Percentiles rank a stretch among this genome's conserved stretches.
These are phyloP conservation scores for Gilbertella persicaria DNA, from an alignment of 371 early-diverging fungal genomes.

Conservation along the genomic window DNA sequence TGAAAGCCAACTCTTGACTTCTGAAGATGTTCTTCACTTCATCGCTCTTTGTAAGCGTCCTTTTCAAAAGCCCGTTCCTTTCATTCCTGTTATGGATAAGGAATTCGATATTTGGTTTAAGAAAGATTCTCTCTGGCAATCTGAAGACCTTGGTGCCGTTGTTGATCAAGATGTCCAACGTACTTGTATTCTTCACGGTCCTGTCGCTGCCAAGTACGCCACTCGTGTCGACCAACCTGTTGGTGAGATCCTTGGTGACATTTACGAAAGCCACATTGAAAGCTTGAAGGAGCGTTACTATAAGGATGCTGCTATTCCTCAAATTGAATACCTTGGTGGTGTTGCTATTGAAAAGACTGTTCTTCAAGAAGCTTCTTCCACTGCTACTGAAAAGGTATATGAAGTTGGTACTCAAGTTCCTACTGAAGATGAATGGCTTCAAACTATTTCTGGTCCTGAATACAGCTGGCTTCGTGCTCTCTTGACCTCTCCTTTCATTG, in stretches of 20 bases:
- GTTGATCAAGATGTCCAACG: slow-evolving; percentile 89
- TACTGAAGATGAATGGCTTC: slow-evolving; percentile 81
- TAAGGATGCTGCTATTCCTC: slow-evolving; percentile 69
- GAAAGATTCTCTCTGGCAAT: slow-evolving; percentile 97
- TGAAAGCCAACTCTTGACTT: slow-evolving; percentile 76
- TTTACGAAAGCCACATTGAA: slow-evolving; percentile 83
- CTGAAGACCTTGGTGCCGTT: slow-evolving; percentile 91
- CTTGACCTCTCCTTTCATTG: slow-evolving; percentile 78
- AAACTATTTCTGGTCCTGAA: slow-evolving; percentile 70
- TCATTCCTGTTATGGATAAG: slow-evolving; percentile 90
- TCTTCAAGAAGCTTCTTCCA: slow-evolving; percentile 23
- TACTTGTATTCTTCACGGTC: slow-evolving; percentile 95
- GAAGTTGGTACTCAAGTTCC: slow-evolving; percentile 55
- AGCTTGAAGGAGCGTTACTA: slow-evolving; percentile 81
- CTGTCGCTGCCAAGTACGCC: slow-evolving; percentile 84
- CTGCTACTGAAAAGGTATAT: slow-evolving; percentile 52
- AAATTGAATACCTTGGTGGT: slow-evolving; percentile 84
- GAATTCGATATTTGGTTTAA: slow-evolving; percentile 94
- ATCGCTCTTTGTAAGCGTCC: slow-evolving; percentile 80
- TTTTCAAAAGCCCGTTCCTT: slow-evolving; percentile 90
- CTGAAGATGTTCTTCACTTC: slow-evolving; percentile 93
- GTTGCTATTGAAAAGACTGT: slow-evolving; percentile 32
- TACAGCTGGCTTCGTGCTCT: slow-evolving; percentile 89
- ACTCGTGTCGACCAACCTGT: slow-evolving; percentile 86
- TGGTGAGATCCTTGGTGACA: slow-evolving; percentile 85